A percentile compares a stretch with the other conserved stretches of the same genome.
phyloP scores from a whole-genome alignment of 371 early-diverging fungal genomes.

The Mortierella sp. region DNA sequence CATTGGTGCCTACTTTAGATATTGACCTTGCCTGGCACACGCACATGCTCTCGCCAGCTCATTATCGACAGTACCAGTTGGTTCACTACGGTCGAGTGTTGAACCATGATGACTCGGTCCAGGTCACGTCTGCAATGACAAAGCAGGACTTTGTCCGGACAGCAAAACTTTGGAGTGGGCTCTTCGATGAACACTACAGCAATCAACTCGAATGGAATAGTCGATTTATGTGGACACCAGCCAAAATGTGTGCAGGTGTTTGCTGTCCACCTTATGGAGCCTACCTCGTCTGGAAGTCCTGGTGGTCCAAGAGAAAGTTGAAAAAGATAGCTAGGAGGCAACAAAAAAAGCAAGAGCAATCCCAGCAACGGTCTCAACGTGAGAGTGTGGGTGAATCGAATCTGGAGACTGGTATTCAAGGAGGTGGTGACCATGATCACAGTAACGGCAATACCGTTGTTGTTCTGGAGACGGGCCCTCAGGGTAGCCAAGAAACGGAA shows the following conservation, averaged over 20 bases:
- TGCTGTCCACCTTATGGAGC: constrained; percentile 46
- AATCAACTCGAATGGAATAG: constrained; percentile 22
- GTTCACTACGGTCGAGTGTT: constrained; percentile 45
- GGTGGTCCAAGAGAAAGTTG: constrained; percentile 30
- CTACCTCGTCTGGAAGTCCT: constrained; percentile 29
- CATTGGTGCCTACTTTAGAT: constrained; percentile 55
- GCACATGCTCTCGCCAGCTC: constrained; percentile 56
- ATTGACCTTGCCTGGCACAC: constrained; percentile 59
- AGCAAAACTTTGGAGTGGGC: constrained; percentile 39
- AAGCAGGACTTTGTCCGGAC: constrained; percentile 50
- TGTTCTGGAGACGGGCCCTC: too few relatives aligned
- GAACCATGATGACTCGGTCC: constrained; percentile 61
- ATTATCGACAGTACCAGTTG: constrained; percentile 53
- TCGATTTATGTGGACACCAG: constrained; percentile 28
- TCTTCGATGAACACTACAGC: constrained; percentile 40
- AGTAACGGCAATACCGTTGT: too few relatives aligned
- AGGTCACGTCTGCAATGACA: constrained; percentile 48
- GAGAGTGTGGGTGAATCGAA: background rate
- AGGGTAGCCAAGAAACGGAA: too few relatives aligned
- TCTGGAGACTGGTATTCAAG: constrained; percentile 12
- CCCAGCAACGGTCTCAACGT: background rate
- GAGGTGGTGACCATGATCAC: background rate
- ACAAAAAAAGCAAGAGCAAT: constrained; percentile 9
- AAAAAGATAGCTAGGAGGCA: constrained; percentile 16
- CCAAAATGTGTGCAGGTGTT: constrained; percentile 36